phyloP scores from a whole-genome alignment of 257 asterid genomes.

The Solanum medicagineum region DNA sequence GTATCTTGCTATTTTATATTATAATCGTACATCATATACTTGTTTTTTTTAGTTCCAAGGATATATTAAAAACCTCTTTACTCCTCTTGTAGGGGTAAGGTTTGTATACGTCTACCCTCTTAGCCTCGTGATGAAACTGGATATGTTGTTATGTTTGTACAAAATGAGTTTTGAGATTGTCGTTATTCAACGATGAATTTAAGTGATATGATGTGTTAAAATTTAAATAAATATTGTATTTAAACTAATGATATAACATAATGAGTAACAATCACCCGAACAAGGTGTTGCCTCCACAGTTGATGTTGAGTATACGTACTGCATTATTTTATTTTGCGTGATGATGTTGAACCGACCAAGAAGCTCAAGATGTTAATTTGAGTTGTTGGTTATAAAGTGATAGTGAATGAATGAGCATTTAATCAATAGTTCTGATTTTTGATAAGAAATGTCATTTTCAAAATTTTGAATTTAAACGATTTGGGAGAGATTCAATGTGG shows the following conservation, averaged over 20 bases:
- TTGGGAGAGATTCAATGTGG: too few relatives aligned
- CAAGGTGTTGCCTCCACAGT: neutral
- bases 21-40: too few relatives aligned
- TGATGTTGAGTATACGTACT: too few relatives aligned
- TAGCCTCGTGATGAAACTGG: rapidly evolving
- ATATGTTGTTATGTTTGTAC: neutral
- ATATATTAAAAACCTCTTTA: too few relatives aligned
- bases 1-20: neutral
- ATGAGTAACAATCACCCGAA: neutral
- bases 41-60: too few relatives aligned
- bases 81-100: too few relatives aligned
- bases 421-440: neutral
- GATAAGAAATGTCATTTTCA: neutral
- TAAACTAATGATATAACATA: too few relatives aligned
- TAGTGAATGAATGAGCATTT: too few relatives aligned
- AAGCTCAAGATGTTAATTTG: neutral
- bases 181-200: neutral
- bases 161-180: neutral
- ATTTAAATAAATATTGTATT: too few relatives aligned
- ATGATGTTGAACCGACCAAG: neutral
- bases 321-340: too few relatives aligned
- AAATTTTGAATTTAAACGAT: too few relatives aligned
- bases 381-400: neutral
- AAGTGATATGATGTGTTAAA: neutral
- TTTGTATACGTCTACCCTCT: neutral